These are phyloP conservation scores for Colletotrichum camelliae DNA, from an alignment of 2,329 filamentous ascomycete genomes.

Conservation along the genomic window DNA sequence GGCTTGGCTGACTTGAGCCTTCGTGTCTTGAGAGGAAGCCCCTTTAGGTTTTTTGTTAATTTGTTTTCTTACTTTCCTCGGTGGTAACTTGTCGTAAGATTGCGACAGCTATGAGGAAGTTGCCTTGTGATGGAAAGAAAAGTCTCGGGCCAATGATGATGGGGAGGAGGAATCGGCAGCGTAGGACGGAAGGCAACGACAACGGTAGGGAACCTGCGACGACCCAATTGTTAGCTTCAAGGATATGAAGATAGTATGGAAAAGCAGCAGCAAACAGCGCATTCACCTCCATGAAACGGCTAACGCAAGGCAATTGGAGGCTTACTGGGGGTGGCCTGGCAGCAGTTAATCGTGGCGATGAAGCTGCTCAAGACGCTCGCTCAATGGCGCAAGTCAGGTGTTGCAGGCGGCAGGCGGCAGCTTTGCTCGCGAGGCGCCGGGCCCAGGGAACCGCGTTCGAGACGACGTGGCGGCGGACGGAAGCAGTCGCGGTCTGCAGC, in stretches of 20 bases:
- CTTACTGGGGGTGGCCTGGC: background rate
- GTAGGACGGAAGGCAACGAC: background rate
- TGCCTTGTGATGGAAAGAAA: background rate
- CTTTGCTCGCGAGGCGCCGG: background rate
- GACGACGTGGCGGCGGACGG: background rate
- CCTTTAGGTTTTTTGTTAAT: background rate
- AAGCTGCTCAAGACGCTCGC: background rate
- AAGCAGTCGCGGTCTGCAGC: background rate
- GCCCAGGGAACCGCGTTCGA: background rate
- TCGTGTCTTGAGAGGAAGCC: background rate
- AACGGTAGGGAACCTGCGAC: background rate
- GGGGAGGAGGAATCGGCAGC: background rate
- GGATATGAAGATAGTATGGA: background rate
- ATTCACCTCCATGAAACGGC: background rate
- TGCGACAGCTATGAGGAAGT: background rate
- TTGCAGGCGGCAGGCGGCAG: background rate
- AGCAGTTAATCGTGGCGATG: background rate
- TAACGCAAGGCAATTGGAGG: background rate
- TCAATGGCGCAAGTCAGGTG: background rate
- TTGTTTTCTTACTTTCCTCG: background rate
- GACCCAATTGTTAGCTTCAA: background rate
- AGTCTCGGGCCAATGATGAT: background rate
- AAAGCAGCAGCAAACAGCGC: background rate
- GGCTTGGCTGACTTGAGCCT: background rate
- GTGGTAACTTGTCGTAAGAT: background rate